Evolutionary conservation across 257 asterid genomes (phyloP), one percentile per base, ranked within the genome.

Genomic region (Primulina eburnea): DNA sequence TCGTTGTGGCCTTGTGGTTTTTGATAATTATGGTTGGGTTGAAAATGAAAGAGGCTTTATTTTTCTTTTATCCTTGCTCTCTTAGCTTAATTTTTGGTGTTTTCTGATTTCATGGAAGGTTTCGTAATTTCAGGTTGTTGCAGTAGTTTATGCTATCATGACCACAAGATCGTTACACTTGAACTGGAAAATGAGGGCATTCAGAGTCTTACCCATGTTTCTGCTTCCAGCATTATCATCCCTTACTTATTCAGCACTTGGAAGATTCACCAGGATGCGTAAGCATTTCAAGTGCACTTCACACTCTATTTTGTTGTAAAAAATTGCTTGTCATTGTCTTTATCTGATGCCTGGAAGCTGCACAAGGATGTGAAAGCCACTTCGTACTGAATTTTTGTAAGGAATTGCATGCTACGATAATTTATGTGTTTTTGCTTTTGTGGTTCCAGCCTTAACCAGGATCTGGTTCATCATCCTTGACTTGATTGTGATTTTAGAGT

Each of bases 111-210:
- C 62, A 29, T 70, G 16, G 60, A 43, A 64, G 53, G 35, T 60
- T 32, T 61, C 58, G 29, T 7, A n/a, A 9, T 64, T 75, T 72
- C 89, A 94, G 97, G 85, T 78, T 76, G 80, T 89, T 77, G 97
- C 99, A 43, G 93, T 94, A 75, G 86, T 79, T 72, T 89, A 85
- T 79, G 97, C 97, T 33, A 80, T 89, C 73, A 79, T 86, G 85
- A 94, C 90, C 71, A 89, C 96, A 32, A 87, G 96, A 82, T 79
- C 92, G 6, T 65, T 82, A 62, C 74, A 84, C 73, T 77, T 91
- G 89, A 78, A 88, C 77, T 94, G 95, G 97, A 88, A 87, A 81
- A 80, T 85, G 84, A 89, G 96, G 80, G 95, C 97, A 68, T 59
- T 84, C 81, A 86, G 87, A 8, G 95, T 94, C 64, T 80, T 86